Conservation (phyloP, 2,329 filamentous ascomycete species). For the Phaeoacremonium minimum region DNA sequence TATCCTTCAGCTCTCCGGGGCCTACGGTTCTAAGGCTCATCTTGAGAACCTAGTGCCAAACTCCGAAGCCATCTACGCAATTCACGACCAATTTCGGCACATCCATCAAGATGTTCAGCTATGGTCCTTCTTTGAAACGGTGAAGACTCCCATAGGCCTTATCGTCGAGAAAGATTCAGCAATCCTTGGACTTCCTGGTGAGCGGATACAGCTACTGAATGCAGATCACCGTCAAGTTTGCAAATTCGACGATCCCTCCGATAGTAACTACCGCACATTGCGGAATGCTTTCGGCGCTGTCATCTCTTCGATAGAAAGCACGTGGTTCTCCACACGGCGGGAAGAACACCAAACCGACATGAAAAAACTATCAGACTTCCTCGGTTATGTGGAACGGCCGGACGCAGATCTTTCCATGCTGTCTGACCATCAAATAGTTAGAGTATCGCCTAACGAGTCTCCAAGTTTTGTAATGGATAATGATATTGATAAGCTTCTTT, state of each 20-base stretch:
- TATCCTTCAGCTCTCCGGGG: conserved; percentile 14
- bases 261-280: conserved; percentile 20
- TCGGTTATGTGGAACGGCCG: too few relatives aligned
- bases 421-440: too few relatives aligned
- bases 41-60: conserved; percentile 16
- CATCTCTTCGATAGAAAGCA: too few relatives aligned
- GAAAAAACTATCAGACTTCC: too few relatives aligned
- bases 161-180: conserved; percentile 26
- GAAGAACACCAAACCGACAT: too few relatives aligned
- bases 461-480: too few relatives aligned
- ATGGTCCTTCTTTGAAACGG: conserved; percentile 29
- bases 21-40: conserved; percentile 14
- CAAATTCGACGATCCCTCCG: conserved; percentile 20
- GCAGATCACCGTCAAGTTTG: conserved; percentile 24
- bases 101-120: conserved; percentile 17
- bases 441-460: too few relatives aligned
- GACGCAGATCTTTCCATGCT: too few relatives aligned
- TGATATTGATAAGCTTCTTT: too few relatives aligned
- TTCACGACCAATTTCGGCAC: conserved; percentile 26
- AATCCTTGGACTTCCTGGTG: conserved; percentile 19
- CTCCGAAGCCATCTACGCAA: conserved; percentile 17
- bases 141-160: conserved; percentile 15
- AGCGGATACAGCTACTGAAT: conserved; percentile 17
- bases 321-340: too few relatives aligned
- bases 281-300: conserved; percentile 19